phyloP scores from a whole-genome alignment of 2,329 filamentous ascomycete species.

The Hansfordia pulvinata region DNA sequence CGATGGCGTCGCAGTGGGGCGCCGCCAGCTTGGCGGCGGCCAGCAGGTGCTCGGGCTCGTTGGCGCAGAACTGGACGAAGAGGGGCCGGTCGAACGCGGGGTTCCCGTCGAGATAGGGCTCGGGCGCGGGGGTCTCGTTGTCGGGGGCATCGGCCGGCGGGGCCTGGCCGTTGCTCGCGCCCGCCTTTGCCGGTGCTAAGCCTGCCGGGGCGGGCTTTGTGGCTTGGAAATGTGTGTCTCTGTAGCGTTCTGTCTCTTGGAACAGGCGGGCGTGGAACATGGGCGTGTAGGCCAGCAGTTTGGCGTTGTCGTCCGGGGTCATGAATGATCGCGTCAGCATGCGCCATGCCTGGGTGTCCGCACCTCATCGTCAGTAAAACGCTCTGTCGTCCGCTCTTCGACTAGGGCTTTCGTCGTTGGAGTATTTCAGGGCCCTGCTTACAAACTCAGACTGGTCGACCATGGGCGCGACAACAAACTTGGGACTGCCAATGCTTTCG shows the following conservation, averaged over 20 bases:
- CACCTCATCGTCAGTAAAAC: slow-evolving; percentile 1
- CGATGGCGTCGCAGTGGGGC: slow-evolving; percentile 86
- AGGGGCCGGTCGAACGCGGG: slow-evolving; percentile 73
- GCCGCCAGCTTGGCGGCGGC: slow-evolving; percentile 65
- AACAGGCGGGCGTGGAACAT: slow-evolving; percentile 95
- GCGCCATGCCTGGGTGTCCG: slow-evolving; percentile 66
- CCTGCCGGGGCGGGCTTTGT: slow-evolving; percentile 19
- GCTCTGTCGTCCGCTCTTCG: neutral
- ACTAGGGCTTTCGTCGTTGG: slow-evolving; percentile 19
- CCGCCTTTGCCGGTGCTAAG: no score
- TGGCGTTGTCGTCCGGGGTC: slow-evolving; percentile 45
- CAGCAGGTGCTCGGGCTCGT: slow-evolving; percentile 69
- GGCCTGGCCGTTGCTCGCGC: slow-evolving; percentile 6
- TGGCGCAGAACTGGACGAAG: slow-evolving; percentile 94
- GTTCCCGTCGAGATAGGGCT: slow-evolving; percentile 70
- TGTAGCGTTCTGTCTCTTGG: slow-evolving; percentile 60
- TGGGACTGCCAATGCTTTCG: slow-evolving; percentile 85
- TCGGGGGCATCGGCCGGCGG: slow-evolving; percentile 17
- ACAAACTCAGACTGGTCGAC: slow-evolving; percentile 98
- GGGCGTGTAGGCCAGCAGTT: slow-evolving; percentile 77
- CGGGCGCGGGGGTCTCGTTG: slow-evolving; percentile 16
- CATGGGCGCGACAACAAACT: slow-evolving; percentile 88
- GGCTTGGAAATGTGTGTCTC: slow-evolving; percentile 70
- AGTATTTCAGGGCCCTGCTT: no score
- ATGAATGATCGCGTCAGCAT: slow-evolving; percentile 92